Evolutionary conservation across 2,329 filamentous ascomycete species (phyloP), one percentile per base, ranked within the genome.

Genomic region (Nemania sp.): DNA sequence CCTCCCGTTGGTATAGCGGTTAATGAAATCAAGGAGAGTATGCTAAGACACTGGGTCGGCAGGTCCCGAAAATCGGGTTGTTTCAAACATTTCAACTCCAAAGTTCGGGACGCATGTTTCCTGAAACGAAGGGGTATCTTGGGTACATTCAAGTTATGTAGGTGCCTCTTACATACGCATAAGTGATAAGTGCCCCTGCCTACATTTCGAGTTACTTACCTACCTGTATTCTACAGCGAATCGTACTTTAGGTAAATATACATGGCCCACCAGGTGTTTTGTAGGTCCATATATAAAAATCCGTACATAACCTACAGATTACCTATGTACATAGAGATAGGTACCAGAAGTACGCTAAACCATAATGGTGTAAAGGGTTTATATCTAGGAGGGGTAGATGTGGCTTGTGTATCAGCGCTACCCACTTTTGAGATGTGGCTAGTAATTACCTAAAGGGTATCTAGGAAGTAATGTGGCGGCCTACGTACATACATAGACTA

Each of bases 1-100:
- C 29, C 18, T 49, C n/a, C 24, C 2, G n/a, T 24, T 51, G 45
- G 5, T 18, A 13, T n/a, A 62, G 61, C 24, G 61, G 41, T 26
- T 32, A 58, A 53, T 43, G 62, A 47, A 64, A 60, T 59, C 43
- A 54, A 67, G 55, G 56, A 62, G 58, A 52, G 52, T 24, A 43
- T 49, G 66, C 64, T 60, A 67, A 69, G 67, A 49, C 32, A 18
- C 26, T 60, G 57, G 67, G 52, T 67, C 60, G 60, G 56, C 52
- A 53, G 55, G 63, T 56, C 64, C 67, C 67, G 63, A 54, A 41
- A 24, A 26, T 29, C 26, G 29, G 64, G 58, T 58, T 45, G 67
- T 69, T 69, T 68, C 56, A 68, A 64, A 59, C 53, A 59, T 54
- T 35, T 51, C 8, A 11, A 13, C 15, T 51, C 13, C n/a, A n/a